Evolutionary conservation across 2,329 filamentous ascomycete genomes (phyloP), one percentile per base, ranked within the genome.

Genomic region (Talaromyces funiculosus): DNA sequence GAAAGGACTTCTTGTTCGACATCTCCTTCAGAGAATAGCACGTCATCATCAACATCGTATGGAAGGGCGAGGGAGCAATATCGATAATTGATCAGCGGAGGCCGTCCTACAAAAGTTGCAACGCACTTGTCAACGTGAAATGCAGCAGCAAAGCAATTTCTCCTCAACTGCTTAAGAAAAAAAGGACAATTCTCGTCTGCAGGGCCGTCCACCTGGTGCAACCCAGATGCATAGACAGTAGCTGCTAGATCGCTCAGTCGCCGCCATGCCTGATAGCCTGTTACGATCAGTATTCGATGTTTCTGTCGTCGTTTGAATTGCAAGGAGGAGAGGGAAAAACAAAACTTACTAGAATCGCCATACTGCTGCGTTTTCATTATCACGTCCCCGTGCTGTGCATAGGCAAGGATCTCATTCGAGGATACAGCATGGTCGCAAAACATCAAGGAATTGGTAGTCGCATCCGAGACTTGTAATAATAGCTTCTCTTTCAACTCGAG

Each of bases 191-290:
- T 57, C 12, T 61, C 59, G 14, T 63, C 61, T 3, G 78, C 77
- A 47, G 75, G 71, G 45, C 79, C 80, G 61, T 78, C 79, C 78
- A 57, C 22, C 35, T 59, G 47, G 35, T 63, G 61, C 10, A 63
- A 43, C 9, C 61, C 61, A 29, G 59, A 60, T 6, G 62, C 60
- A 38, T 64, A 65, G 16, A 65, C 61, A 24, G 59, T 62, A 35
- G 62, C 64, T 26, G 64, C 61, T 8, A 67, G 56, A 18, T 67
- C 63, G 20, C 66, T 66, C 33, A 67, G 56, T 22, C 64, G 53
- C 26, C 59, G 58, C 61, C 61, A 63, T 18, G 61, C 61, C 29
- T 61, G 53, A 47, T 66, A 65, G 49, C 66, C 66, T 67, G 45
- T 31, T 24, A 29, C 16, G 18, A 31, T 31, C 5, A 29, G 24